Conservation (phyloP, 208 protist genomes). For the Trypanosomatidae sp. region DNA sequence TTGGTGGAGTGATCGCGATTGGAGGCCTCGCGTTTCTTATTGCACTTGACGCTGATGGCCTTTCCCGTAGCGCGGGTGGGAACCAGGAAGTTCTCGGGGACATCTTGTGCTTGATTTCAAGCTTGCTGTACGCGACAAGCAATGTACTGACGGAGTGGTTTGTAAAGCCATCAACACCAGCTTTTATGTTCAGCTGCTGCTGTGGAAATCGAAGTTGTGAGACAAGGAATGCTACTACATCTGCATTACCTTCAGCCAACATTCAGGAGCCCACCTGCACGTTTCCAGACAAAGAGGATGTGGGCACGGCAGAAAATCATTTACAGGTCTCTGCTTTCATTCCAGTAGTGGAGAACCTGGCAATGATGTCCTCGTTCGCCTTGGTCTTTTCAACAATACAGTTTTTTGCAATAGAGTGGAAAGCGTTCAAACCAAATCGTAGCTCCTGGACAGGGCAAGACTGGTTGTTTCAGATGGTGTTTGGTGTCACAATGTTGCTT, state of each 20-base stretch:
- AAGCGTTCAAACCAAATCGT: conserved; percentile 43
- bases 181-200: conserved; percentile 18
- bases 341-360: conserved; percentile 75
- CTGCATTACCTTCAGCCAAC: not conserved
- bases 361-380: conserved; percentile 75
- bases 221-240: not conserved
- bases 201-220: not conserved
- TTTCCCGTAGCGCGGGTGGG: conserved; percentile 39
- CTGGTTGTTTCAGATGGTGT: conserved; percentile 76
- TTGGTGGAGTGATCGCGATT: conserved; percentile 79
- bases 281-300: not conserved
- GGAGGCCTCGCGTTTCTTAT: conserved; percentile 82
- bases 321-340: conserved; percentile 61
- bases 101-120: conserved; percentile 77
- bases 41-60: conserved; percentile 66
- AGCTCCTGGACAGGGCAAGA: conserved; percentile 58
- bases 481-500: conserved; percentile 81
- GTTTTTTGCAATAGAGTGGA: conserved; percentile 81
- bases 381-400: conserved; percentile 68
- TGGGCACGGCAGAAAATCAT: conserved; percentile 19
- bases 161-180: conserved; percentile 64
- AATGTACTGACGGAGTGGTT: conserved; percentile 93
- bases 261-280: not conserved
- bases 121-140: conserved; percentile 82
- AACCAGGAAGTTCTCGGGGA: conserved; percentile 77